Percentiles rank a stretch among this genome's conserved stretches.
Conservation (phyloP, 129 eudicot genomes). For the Tagetes erecta region DNA sequence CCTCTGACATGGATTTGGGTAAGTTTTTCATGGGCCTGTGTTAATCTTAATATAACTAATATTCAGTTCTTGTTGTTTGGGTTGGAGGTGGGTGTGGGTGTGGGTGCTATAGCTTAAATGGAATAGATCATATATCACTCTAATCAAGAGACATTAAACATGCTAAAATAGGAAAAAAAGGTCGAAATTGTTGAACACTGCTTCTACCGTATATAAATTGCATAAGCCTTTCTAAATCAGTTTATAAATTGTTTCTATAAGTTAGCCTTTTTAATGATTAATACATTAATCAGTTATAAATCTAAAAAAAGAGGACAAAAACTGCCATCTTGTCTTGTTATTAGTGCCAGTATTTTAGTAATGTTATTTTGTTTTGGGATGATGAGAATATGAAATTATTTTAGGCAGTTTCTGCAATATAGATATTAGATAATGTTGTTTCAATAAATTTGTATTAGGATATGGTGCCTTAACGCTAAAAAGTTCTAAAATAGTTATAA, state of each 20-base stretch:
- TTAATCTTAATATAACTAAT: neutral
- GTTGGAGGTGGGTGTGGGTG: neutral
- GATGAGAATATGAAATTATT: neutral
- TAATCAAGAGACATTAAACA: neutral
- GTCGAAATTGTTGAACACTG: neutral
- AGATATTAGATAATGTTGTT: neutral
- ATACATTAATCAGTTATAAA: neutral
- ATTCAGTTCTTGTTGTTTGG: neutral
- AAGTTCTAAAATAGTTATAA: neutral
- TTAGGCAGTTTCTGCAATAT: neutral
- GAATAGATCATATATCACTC: neutral
- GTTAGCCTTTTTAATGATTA: neutral
- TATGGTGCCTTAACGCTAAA: neutral
- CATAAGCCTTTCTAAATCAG: neutral
- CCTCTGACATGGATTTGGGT: constrained; percentile 84
- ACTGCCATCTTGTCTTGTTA: neutral
- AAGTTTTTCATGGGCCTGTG: constrained; percentile 14
- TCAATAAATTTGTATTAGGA: neutral
- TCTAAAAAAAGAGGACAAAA: neutral
- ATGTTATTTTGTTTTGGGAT: neutral
- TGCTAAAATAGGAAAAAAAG: neutral
- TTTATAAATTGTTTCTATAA: neutral
- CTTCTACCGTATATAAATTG: neutral
- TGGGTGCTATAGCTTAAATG: neutral
- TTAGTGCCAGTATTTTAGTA: neutral